Base-by-base conservation (phyloP, 164 flowering plant species). In the Nymphaea colorata region DNA sequence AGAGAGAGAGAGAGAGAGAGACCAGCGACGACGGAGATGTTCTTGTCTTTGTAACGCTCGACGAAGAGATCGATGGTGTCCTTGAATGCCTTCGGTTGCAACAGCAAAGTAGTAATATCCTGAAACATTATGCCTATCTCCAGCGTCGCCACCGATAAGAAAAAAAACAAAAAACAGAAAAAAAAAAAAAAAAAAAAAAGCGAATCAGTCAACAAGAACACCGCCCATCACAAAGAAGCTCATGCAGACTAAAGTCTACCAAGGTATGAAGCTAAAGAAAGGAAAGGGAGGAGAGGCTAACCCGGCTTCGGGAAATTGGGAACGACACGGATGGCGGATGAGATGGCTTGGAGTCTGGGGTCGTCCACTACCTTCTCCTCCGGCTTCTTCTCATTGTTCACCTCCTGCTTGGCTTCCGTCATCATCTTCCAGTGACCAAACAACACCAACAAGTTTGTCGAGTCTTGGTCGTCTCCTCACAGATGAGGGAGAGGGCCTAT, bases 1-100 rank as follows among this genome's bases (percentile, higher is more conserved):
- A 47, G 12, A 47, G 11, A 47, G 55, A 47, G 55, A 47, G 11
- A 47, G 55, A 61, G 64, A 61, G 25, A 61, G 36, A 61, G 6
- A 90, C 98, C 98, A 76, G 98, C 97, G 68, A 93, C 96, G 42
- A 89, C 96, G 8, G 98, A 83, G 64, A 93, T 87, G 79, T 89
- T 81, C 68, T 80, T 86, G 67, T 71, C 85, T 71, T 83, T 86
- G 79, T 91, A 93, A 61, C 96, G 77, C 82, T 91, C 97, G 15
- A 93, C 90, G 76, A 91, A 93, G 81, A 93, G 71, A 77, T 93
- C 96, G n/a, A 93, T 73, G 3, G 98, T 86, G 79, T 93, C 82
- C 72, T 84, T 89, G 80, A 93, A 93, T 1, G 87, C 93, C 65
- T 85, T 84, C 0, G 88, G 89, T 70, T 93, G 87, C 45, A 91